phyloP scores from a whole-genome alignment of 352 stramenopile genomes.

The Phytophthora chlamydospora region DNA sequence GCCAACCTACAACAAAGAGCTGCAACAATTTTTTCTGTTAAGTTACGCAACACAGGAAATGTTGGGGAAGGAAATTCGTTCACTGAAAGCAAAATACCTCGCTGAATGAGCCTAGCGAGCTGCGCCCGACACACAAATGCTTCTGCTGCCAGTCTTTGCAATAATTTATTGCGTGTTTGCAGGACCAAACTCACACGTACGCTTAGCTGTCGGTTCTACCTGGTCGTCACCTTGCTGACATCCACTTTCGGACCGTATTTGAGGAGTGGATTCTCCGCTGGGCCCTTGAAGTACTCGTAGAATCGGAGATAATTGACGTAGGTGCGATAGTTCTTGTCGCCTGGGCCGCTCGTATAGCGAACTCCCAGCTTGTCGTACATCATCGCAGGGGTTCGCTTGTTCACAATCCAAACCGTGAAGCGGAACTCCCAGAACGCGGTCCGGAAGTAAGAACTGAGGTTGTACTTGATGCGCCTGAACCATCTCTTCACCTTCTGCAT shows the following conservation, averaged over 20 bases:
- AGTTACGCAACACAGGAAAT: no score
- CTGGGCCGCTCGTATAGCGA: neutral
- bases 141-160: no score
- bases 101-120: no score
- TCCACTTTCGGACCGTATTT: slow-evolving; percentile 12
- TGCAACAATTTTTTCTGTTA: no score
- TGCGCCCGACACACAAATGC: no score
- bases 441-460: neutral
- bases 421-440: slow-evolving; percentile 7
- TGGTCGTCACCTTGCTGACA: neutral
- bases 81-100: no score
- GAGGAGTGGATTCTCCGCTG: slow-evolving; percentile 13
- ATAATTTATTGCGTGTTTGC: no score
- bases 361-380: slow-evolving; percentile 22
- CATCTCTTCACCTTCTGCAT: neutral
- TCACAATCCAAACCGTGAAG: slow-evolving; percentile 20
- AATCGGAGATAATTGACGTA: slow-evolving; percentile 20
- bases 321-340: slow-evolving; percentile 24
- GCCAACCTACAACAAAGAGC: no score
- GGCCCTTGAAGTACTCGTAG: slow-evolving; percentile 18
- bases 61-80: no score
- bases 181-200: no score
- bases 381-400: slow-evolving; percentile 5
- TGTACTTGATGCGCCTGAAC: neutral
- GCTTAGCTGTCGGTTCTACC: neutral